phyloP scores from a whole-genome alignment of 208 protist species.

The Wallacemonas rigidus region DNA sequence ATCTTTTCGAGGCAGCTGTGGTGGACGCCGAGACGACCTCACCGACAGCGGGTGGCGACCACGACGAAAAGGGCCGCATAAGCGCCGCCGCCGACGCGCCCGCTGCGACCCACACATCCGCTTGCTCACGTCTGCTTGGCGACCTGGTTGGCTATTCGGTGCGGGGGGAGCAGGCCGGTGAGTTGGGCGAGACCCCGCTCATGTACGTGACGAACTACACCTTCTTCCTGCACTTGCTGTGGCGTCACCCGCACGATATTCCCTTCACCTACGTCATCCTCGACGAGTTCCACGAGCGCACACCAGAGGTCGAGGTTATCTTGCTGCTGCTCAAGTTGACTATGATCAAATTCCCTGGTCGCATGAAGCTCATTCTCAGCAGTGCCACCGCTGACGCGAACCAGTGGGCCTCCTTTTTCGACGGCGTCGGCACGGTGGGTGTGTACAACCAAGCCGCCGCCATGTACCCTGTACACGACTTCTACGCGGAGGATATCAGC shows the following conservation, averaged over 20 bases:
- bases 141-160: constrained; percentile 78
- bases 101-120: background rate
- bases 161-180: constrained; percentile 74
- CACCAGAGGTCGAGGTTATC: constrained; percentile 93
- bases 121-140: constrained; percentile 25
- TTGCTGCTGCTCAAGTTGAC: constrained; percentile 87
- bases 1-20: constrained; percentile 39
- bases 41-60: background rate
- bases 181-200: constrained; percentile 68
- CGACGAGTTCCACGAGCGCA: constrained; percentile 95
- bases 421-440: constrained; percentile 52
- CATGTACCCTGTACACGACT: constrained; percentile 78
- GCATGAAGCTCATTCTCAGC: constrained; percentile 87
- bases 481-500: constrained; percentile 78
- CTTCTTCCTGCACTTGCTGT: constrained; percentile 81
- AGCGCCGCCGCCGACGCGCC: background rate
- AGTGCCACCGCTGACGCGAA: constrained; percentile 88
- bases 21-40: background rate
- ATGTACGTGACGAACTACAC: constrained; percentile 91
- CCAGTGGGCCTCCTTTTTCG: constrained; percentile 82
- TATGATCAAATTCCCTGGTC: constrained; percentile 56
- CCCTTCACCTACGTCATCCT: constrained; percentile 91
- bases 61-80: background rate
- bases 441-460: constrained; percentile 59
- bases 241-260: constrained; percentile 50